Evolutionary conservation across 192 early-diverging fungal species (phyloP).

Genomic region (Rhizophagus clarus): DNA sequence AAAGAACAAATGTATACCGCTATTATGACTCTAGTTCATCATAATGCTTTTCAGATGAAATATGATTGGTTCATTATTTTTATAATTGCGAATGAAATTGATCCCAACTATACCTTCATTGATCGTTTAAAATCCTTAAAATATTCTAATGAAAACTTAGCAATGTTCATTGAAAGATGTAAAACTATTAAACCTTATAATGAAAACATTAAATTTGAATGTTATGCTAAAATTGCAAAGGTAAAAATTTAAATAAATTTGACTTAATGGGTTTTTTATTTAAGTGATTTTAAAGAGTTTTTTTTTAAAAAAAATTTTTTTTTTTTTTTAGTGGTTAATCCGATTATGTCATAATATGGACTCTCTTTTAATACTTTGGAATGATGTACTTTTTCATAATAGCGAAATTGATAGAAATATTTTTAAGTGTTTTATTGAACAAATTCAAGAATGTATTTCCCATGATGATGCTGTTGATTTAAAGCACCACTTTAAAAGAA

Average conservation of each 20-base stretch:
- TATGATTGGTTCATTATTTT: too few species aligned
- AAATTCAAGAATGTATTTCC: neutral
- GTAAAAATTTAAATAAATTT: neutral
- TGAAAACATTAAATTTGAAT: neutral
- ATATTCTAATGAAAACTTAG: neutral
- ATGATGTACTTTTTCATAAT: neutral
- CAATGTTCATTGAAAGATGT: neutral
- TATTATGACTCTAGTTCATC: too few species aligned
- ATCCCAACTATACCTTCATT: neutral
- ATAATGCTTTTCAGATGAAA: too few species aligned
- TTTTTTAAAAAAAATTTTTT: too few species aligned
- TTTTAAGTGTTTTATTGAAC: neutral
- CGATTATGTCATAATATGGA: neutral
- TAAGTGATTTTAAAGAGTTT: too few species aligned
- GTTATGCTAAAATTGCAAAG: neutral
- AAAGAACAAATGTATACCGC: too few species aligned
- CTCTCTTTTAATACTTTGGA: neutral
- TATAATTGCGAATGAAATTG: too few species aligned
- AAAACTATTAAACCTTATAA: neutral
- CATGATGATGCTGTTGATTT: neutral
- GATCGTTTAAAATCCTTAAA: neutral
- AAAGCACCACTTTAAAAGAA: neutral
- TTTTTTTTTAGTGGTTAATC: conserved; percentile 1
- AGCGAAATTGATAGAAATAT: neutral
- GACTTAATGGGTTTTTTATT: too few species aligned